Base-by-base conservation (phyloP, 805 yeast genomes). In the Saccharomycopsis malanga region DNA sequence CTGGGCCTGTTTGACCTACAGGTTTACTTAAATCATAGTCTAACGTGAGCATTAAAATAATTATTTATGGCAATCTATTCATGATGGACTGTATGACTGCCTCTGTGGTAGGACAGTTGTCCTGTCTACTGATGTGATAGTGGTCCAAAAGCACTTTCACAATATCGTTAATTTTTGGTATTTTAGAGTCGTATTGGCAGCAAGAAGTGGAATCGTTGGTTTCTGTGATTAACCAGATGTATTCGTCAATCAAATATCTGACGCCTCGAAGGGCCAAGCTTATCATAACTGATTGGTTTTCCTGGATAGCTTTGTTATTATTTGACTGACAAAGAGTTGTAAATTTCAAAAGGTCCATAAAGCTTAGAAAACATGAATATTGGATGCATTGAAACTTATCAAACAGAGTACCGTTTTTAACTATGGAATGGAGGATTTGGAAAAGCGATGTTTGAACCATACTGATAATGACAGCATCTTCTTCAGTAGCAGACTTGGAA, bases 351-450 rank as follows among this genome's bases (percentile, higher is more conserved):
- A n/a, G 18, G 6, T 32, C 17, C 17, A 32, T 10, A 32, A 10
- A 32, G 17, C 17, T 32, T 6, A 32, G 36, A 10, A 32, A 32
- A n/a, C 36, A 32, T 6, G 6, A n/a, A 24, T 42, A 41, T 25
- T 42, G 50, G 32, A 46, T 37, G 6, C 45, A 24, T 20, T 46
- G 50, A 15, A 46, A 36, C 23, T 46, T 46, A 23, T 46, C 50
- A 35, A 46, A 46, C 12, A 25, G 44, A n/a, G 45, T 32, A 14
- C 37, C 39, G 17, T 35, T 18, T 20, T 34, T 32, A 15, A 46
- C 25, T 9, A 46, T 18, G 6, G 34, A 29, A 12, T 46, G 14
- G 14, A 40, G 15, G 25, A 40, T 34, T 20, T 46, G 40, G 14
- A 34, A 35, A 17, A 40, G 27, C n/a, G 49, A 39, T 20, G 40